phyloP scores from a whole-genome alignment of 2,329 filamentous ascomycete genomes.

The Xylariomycetidae sp. region DNA sequence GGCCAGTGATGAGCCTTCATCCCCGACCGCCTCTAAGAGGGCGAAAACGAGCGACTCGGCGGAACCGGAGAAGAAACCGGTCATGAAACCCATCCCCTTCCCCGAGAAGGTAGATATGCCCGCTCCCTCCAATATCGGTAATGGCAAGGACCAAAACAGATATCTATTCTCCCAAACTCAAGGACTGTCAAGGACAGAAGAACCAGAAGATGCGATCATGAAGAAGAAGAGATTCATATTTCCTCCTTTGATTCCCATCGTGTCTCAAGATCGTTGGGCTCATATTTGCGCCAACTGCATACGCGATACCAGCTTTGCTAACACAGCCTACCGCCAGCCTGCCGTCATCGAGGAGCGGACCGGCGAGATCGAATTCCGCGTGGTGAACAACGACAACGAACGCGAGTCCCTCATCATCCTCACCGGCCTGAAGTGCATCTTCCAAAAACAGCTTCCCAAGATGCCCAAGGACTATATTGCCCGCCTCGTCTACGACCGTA shows the following conservation, averaged over 20 bases:
- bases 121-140: background rate
- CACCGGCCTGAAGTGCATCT: conserved; percentile 94
- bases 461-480: conserved; percentile 99
- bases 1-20: conserved; percentile 61
- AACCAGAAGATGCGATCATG: too few relatives aligned
- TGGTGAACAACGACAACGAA: conserved; percentile 93
- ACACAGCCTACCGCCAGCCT: conserved; percentile 45
- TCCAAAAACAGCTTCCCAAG: conserved; percentile 96
- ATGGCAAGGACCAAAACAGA: conserved; percentile 11
- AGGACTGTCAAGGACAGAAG: too few relatives aligned
- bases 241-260: too few relatives aligned
- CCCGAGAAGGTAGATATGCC: conserved; percentile 76
- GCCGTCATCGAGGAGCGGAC: conserved; percentile 90
- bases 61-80: conserved; percentile 45
- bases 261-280: too few relatives aligned
- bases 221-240: too few relatives aligned
- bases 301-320: conserved; percentile 14
- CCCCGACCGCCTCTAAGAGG: conserved; percentile 60
- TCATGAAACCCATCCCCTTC: conserved; percentile 69
- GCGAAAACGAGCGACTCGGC: conserved; percentile 46
- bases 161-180: too few relatives aligned
- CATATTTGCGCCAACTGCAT: conserved; percentile 4
- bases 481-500: conserved; percentile 92
- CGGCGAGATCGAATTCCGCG: conserved; percentile 93
- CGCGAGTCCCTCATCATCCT: conserved; percentile 89